Base-by-base conservation (phyloP, 2,329 filamentous ascomycete species). In the Aspergillus sojae region DNA sequence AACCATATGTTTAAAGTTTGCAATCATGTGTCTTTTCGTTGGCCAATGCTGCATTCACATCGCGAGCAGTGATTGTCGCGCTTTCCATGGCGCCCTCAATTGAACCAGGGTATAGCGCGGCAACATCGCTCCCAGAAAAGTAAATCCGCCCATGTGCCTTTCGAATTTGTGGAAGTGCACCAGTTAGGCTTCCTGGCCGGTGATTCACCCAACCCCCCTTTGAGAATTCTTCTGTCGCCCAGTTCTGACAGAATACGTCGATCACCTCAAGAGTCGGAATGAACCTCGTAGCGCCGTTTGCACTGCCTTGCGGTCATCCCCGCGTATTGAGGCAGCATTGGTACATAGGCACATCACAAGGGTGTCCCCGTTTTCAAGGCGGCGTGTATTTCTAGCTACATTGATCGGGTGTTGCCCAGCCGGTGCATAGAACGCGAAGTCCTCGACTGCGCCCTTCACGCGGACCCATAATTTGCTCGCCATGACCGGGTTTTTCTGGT, bases 121-220 rank as follows among this genome's bases (percentile, higher is more conserved):
- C 56, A 28, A 66, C 43, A 57, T 66, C 65, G 48, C 62, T 65
- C 11, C 65, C 65, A 28, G 65, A 62, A 56, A 66, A 66, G 5
- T 43, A 50, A 53, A 65, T 60, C 30, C 62, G 61, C n/a, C 65
- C 65, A 58, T 66, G 65, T 10, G 54, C 57, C 39, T 59, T 60
- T 16, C 62, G 65, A 39, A 66, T 59, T 30, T 62, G 50, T 2
- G 50, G 32, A 3, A 48, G 60, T 23, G 41, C 62, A n/a, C 26
- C 55, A 28, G 62, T 65, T 5, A 66, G 54, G 21, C n/a, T 54
- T 2, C 65, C 62, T 16, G 65, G 62, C 36, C 65, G 62, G 43
- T 66, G 57, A 52, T 60, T 60, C 53, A 62, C 61, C 63, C 64
- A 66, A 39, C 65, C 64, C 16, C 65, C 65, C 55, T 64, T 43